Percentiles rank a stretch among this genome's conserved stretches.
Evolutionary conservation across 164 flowering plant species (phyloP).

Genomic region (Brasenia schreberi): DNA sequence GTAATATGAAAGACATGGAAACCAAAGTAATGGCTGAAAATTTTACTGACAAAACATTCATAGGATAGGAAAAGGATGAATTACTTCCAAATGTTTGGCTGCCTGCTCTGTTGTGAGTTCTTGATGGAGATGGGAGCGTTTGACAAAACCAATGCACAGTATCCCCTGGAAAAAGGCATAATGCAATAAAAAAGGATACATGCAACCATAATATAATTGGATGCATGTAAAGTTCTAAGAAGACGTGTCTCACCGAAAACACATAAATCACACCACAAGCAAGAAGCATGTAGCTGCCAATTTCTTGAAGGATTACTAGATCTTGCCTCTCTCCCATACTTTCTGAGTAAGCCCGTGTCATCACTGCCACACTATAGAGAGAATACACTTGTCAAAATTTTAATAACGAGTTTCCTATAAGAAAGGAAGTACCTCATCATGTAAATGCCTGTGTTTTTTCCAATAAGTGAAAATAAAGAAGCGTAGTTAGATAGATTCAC

Average conservation of each 20-base stretch:
- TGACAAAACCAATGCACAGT: constrained; percentile 71
- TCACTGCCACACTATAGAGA: constrained; percentile 77
- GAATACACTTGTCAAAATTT: not conserved
- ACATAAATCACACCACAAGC: constrained; percentile 65
- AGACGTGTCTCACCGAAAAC: constrained; percentile 37
- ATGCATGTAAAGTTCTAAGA: not conserved
- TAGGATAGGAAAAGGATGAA: not conserved
- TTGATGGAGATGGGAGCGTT: constrained; percentile 67
- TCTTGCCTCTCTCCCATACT: constrained; percentile 16
- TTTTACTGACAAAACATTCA: not conserved
- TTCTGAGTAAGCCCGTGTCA: constrained; percentile 93
- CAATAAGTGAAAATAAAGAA: too few species aligned
- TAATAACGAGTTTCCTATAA: not conserved
- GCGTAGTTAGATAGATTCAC: not conserved
- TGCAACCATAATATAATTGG: not conserved
- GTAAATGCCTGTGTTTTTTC: too few species aligned
- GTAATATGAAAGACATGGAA: not conserved
- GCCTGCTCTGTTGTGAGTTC: constrained; percentile 73
- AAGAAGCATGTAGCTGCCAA: constrained; percentile 82
- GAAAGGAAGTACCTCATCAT: not conserved
- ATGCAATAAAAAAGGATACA: not conserved
- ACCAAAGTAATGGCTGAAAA: not conserved
- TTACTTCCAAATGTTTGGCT: constrained; percentile 69
- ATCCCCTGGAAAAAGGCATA: constrained; percentile 36
- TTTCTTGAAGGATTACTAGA: constrained; percentile 62